A percentile compares a stretch with the other conserved stretches of the same genome.
phyloP scores from a whole-genome alignment of 225 moss, liverwort and hornwort genomes.

The Marchantia paleacea region DNA sequence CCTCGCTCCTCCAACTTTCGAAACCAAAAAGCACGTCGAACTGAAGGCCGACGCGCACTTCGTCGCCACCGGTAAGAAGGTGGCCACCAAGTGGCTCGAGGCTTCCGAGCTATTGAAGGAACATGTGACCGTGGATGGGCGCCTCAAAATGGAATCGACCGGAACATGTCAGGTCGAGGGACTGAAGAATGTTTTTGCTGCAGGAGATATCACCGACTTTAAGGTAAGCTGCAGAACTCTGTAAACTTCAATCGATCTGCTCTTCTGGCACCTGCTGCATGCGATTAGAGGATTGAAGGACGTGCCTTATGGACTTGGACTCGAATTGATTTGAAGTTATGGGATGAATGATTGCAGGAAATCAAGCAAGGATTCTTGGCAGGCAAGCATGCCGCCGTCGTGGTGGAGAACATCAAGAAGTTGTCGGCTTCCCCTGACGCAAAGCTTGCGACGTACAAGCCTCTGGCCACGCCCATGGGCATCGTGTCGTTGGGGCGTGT shows the following conservation, averaged over 20 bases:
- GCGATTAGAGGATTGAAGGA: neutral
- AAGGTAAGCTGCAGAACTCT: slow-evolving; percentile 42
- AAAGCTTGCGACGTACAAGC: slow-evolving; percentile 59
- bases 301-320: neutral
- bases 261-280: neutral
- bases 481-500: slow-evolving; percentile 64
- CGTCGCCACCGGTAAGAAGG: slow-evolving; percentile 53
- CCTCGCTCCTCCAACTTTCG: slow-evolving; percentile 45
- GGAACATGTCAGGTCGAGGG: slow-evolving; percentile 54
- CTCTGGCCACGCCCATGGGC: slow-evolving; percentile 34
- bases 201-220: slow-evolving; percentile 66
- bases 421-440: slow-evolving; percentile 43
- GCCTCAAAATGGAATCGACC: slow-evolving; percentile 50
- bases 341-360: slow-evolving; percentile 48
- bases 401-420: slow-evolving; percentile 65
- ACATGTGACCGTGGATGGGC: slow-evolving; percentile 41
- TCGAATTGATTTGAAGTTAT: neutral
- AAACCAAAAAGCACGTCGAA: slow-evolving; percentile 55
- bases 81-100: slow-evolving; percentile 59
- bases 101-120: slow-evolving; percentile 42
- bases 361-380: slow-evolving; percentile 77
- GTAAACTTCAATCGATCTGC: neutral
- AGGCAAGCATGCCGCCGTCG: slow-evolving; percentile 52
- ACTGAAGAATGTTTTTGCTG: slow-evolving; percentile 47
- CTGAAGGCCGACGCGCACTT: slow-evolving; percentile 67